Evolutionary conservation across 192 early-diverging fungal genomes (phyloP).

Genomic region (Coemansia sp.): DNA sequence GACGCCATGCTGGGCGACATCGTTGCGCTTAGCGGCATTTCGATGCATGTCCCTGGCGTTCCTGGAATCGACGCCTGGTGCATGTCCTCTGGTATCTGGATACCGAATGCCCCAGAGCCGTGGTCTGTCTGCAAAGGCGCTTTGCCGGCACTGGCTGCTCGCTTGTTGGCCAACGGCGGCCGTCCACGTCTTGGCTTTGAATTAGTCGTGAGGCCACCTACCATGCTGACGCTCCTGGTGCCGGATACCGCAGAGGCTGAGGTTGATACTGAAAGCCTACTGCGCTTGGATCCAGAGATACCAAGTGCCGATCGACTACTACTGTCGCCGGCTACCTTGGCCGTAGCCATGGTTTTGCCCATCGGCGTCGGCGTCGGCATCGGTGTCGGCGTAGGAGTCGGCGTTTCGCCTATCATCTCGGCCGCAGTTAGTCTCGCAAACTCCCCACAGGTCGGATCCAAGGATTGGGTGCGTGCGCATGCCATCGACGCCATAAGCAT

Average conservation of each 20-base stretch:
- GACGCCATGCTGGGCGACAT: slow-evolving; percentile 1
- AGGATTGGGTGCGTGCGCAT: neutral
- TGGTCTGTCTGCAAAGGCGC: neutral
- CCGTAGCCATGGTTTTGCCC: neutral
- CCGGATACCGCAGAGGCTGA: neutral
- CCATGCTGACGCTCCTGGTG: slow-evolving; percentile 1
- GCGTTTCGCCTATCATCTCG: neutral
- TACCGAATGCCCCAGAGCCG: neutral
- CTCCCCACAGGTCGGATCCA: neutral
- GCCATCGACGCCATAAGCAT: neutral
- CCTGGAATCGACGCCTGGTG: neutral
- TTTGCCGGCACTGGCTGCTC: neutral
- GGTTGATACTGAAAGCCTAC: neutral
- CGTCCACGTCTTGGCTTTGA: slow-evolving; percentile 1
- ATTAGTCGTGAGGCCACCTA: neutral
- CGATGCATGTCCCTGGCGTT: neutral
- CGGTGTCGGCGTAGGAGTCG: neutral
- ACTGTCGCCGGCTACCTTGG: neutral
- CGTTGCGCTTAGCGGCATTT: neutral
- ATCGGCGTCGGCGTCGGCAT: neutral
- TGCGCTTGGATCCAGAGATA: neutral
- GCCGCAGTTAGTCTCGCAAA: neutral
- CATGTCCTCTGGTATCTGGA: neutral
- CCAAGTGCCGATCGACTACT: neutral
- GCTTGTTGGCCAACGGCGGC: slow-evolving; percentile 2